Evolutionary conservation across 2,329 filamentous ascomycete genomes (phyloP), one percentile per base, ranked within the genome.

Genomic region (Proliferodiscus dingleyae): DNA sequence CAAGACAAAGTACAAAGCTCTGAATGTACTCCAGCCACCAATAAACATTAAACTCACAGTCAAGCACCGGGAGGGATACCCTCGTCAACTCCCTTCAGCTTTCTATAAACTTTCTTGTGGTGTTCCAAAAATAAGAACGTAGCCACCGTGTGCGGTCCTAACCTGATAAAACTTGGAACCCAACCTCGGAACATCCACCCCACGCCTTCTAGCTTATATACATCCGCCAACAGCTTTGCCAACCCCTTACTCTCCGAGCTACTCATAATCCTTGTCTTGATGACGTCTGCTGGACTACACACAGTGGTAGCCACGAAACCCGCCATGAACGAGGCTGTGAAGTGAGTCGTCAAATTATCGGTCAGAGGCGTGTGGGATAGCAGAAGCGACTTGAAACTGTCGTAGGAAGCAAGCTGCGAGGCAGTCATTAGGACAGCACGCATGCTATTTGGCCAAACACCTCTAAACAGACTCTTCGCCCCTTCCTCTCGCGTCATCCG

Each of bases 401-500:
- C 89, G 67, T 95, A 95, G 36, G 81, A 87, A 15, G 88, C 89
- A 33, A 95, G 72, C 68, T 95, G 89, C 7, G 80, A 80, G 23
- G 87, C 85, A 1, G 89, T 94, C 89, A 94, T 94, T 61, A 90
- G 78, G n/a, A 86, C 83, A 9, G 87, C 89, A 50, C 88, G 78
- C 56, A 83, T 77, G 57, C 80, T 83, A 68, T 95, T 95, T 43
- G 89, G 87, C 76, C 86, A 82, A 24, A 90, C 85, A 43, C 88
- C 93, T 45, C 90, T 79, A 72, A 95, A 95, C 59, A 94, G 77
- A 60, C 80, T 85, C 45, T 68, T 65, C 16, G 81, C 62, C 3
- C 93, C 93, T 68, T 98, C 93, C 55, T 89, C 81, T 45, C 84
- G 78, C n/a, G 83, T 77, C 87, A 97, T 95, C 54, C 88, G 82